These are phyloP conservation scores for Raphanus raphanistrum DNA, from an alignment of 345 rosid genomes.

Conservation along the genomic window DNA sequence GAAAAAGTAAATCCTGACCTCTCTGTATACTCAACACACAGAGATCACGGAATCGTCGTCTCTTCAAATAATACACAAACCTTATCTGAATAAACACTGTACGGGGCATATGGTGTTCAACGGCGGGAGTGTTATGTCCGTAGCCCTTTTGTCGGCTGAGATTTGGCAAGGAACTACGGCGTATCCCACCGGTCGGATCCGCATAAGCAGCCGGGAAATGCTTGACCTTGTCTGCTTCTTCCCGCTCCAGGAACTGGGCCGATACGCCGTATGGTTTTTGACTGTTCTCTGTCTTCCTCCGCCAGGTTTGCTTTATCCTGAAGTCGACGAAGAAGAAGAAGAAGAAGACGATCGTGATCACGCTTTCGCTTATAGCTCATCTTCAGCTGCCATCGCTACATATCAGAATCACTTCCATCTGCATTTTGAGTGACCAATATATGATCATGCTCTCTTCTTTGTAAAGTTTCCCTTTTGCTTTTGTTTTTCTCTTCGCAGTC, in stretches of 20 bases:
- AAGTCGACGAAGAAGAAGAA: conserved; percentile 25
- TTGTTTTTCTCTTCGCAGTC: background rate
- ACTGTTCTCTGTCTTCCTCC: conserved; percentile 68
- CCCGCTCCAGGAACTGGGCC: conserved; percentile 69
- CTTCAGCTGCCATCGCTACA: conserved; percentile 22
- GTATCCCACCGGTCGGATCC: conserved; percentile 53
- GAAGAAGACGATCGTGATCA: conserved; percentile 20
- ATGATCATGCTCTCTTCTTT: background rate
- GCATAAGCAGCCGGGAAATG: conserved; percentile 54
- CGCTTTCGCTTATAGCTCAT: conserved; percentile 3
- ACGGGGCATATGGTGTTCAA: conserved; percentile 56
- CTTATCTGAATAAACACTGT: background rate
- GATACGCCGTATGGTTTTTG: conserved; percentile 58
- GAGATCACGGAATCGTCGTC: conserved; percentile 9
- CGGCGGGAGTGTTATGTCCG: conserved; percentile 44
- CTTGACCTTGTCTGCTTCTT: conserved; percentile 69
- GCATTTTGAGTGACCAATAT: conserved; percentile 29
- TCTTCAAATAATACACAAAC: background rate
- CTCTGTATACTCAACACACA: background rate
- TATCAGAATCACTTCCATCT: conserved; percentile 28
- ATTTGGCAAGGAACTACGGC: conserved; percentile 51
- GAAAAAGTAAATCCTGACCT: background rate
- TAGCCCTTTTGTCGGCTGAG: conserved; percentile 60
- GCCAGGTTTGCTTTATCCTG: conserved; percentile 46
- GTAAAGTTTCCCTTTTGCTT: background rate